Percentiles rank a stretch among this genome's conserved stretches.
Conservation (phyloP, 108 stramenopile species). For the Pseudonitzschia multiseries region DNA sequence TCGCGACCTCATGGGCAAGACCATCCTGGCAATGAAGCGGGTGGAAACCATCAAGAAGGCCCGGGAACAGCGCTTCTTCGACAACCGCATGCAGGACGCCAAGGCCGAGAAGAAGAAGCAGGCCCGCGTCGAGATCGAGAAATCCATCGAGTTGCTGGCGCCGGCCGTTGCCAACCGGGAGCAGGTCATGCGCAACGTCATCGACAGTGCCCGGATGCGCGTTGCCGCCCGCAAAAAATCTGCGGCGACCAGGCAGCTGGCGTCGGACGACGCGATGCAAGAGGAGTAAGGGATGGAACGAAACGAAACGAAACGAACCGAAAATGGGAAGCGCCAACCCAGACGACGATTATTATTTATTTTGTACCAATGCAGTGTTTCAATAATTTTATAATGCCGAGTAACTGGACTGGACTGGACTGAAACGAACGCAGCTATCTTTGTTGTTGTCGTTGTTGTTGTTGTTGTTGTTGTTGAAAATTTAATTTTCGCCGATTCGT, state of each 20-base stretch:
- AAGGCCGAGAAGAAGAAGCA: conserved; percentile 86
- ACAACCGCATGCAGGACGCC: conserved; percentile 88
- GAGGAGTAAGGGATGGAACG: conserved; percentile 14
- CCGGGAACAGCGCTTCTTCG: conserved; percentile 81
- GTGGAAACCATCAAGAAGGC: conserved; percentile 88
- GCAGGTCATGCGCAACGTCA: conserved; percentile 89
- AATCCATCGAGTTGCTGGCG: conserved; percentile 83
- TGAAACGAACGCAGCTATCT: too few relatives aligned
- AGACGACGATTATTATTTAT: background rate
- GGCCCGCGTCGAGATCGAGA: conserved; percentile 89
- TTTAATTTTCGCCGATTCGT: too few relatives aligned
- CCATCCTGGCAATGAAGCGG: conserved; percentile 95
- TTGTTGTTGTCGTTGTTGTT: too few relatives aligned
- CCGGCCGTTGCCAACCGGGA: conserved; percentile 82
- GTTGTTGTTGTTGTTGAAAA: too few relatives aligned
- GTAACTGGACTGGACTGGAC: too few relatives aligned
- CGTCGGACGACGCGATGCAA: conserved; percentile 20
- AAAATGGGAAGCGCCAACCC: background rate
- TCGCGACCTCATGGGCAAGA: conserved; percentile 95
- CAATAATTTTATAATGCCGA: background rate
- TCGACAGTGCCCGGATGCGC: conserved; percentile 75
- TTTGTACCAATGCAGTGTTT: background rate
- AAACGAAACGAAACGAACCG: too few relatives aligned
- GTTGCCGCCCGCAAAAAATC: conserved; percentile 81
- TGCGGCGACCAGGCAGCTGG: conserved; percentile 8